Evolutionary conservation across 106 monocot genomes (phyloP).

Genomic region (Amphibolis antarctica): DNA sequence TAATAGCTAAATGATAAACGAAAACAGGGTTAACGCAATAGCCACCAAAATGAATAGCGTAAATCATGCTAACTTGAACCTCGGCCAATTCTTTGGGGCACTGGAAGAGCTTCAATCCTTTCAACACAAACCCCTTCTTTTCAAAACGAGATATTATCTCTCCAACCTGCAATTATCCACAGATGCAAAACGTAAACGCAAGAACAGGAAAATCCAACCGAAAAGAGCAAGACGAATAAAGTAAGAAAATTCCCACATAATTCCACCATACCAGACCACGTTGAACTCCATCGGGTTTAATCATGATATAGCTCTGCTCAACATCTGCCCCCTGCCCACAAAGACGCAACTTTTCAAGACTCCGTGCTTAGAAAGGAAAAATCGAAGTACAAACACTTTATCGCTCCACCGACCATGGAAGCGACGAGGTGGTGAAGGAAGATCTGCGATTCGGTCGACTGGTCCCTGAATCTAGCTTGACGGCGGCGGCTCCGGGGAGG

Average conservation of each 20-base stretch:
- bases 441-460: constrained; percentile 19
- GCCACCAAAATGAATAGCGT: neutral
- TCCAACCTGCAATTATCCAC: constrained; percentile 48
- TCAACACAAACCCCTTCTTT: constrained; percentile 90
- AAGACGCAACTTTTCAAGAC: neutral
- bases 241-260: neutral
- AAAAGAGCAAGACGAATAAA: neutral
- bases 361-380: neutral
- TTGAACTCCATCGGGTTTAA: constrained; percentile 87
- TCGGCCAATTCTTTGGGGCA: constrained; percentile 91
- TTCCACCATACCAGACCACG: constrained; percentile 56
- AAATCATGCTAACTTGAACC: constrained; percentile 24
- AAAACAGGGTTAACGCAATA: no score
- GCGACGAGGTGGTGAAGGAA: constrained; percentile 50
- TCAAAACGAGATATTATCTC: constrained; percentile 95
- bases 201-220: neutral
- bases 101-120: constrained; percentile 89
- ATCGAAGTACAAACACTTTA: neutral
- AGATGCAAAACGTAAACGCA: neutral
- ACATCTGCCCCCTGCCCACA: constrained; percentile 41
- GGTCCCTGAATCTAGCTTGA: neutral
- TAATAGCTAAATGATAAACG: no score
- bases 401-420: constrained; percentile 20
- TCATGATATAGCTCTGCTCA: constrained; percentile 74
- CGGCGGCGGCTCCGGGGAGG: neutral